These are phyloP conservation scores for Zoysia pacifica DNA, from an alignment of 176 grass and related monocot species.

Conservation along the genomic window DNA sequence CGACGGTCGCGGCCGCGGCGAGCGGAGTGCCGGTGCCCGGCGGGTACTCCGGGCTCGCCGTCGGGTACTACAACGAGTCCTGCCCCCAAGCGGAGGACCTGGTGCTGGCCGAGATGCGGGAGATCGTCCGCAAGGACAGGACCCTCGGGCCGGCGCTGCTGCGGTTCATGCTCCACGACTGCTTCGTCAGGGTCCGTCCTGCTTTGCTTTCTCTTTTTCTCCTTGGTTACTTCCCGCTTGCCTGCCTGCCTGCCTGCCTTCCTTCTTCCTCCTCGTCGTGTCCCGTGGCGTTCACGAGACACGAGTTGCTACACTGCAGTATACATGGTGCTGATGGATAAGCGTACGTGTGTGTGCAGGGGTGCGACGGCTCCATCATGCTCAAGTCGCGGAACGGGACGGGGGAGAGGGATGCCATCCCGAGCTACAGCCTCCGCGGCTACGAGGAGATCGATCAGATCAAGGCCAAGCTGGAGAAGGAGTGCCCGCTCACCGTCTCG, in stretches of 20 bases:
- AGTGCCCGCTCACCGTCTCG: slow-evolving; percentile 57
- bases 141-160: slow-evolving; percentile 54
- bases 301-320: not conserved
- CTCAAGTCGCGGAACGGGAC: slow-evolving; percentile 27
- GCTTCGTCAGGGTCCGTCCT: slow-evolving; percentile 55
- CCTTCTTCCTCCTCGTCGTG: not conserved
- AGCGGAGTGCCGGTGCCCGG: not conserved
- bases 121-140: slow-evolving; percentile 22
- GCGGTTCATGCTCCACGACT: slow-evolving; percentile 64
- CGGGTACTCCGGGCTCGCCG: slow-evolving; percentile 24
- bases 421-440: slow-evolving; percentile 52
- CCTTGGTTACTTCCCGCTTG: not conserved
- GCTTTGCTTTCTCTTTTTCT: not conserved
- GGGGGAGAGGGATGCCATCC: slow-evolving; percentile 39
- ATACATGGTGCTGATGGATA: not conserved
- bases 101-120: slow-evolving; percentile 52
- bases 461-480: slow-evolving; percentile 62
- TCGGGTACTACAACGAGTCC: slow-evolving; percentile 52
- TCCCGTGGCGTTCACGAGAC: slow-evolving; percentile 3
- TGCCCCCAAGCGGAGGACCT: slow-evolving; percentile 55
- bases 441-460: slow-evolving; percentile 50
- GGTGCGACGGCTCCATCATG: slow-evolving; percentile 62
- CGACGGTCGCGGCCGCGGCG: not conserved
- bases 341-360: slow-evolving; percentile 20
- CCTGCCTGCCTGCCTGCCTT: not conserved